These are phyloP conservation scores for Bryoerythrophyllum caledonicum DNA, from an alignment of 225 moss, liverwort and hornwort genomes.

Conservation along the genomic window DNA sequence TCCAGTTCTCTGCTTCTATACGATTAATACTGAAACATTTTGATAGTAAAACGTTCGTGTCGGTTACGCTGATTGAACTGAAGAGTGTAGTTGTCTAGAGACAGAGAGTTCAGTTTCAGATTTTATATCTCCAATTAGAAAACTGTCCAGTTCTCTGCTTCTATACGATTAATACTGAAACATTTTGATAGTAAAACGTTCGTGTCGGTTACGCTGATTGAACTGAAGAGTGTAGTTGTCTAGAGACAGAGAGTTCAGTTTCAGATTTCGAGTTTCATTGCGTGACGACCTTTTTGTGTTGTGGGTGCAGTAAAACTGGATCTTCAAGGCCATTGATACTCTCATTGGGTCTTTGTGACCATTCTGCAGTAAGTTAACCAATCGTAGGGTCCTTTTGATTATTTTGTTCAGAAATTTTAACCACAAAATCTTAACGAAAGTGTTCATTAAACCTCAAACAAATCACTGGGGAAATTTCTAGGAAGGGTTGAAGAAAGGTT, in stretches of 20 bases:
- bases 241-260: background rate
- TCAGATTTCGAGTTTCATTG: background rate
- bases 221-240: background rate
- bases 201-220: too few relatives aligned
- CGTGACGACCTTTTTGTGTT: slow-evolving; percentile 8
- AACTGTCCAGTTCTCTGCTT: background rate
- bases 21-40: background rate
- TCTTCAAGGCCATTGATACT: slow-evolving; percentile 71
- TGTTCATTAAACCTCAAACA: too few relatives aligned
- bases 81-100: background rate
- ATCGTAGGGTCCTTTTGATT: background rate
- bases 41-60: too few relatives aligned
- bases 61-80: too few relatives aligned
- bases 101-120: background rate
- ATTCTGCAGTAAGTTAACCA: slow-evolving; percentile 45
- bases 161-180: too few relatives aligned
- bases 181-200: too few relatives aligned
- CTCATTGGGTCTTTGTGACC: slow-evolving; percentile 81
- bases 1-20: background rate
- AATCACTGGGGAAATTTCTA: too few relatives aligned
- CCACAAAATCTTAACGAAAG: background rate
- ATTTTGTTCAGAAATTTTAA: background rate
- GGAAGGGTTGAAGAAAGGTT: too few relatives aligned
- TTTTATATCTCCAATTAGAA: background rate
- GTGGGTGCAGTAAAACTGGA: slow-evolving; percentile 62